Evolutionary conservation across 306 rosid genomes (phyloP).

Genomic region (Canavalia gladiata): DNA sequence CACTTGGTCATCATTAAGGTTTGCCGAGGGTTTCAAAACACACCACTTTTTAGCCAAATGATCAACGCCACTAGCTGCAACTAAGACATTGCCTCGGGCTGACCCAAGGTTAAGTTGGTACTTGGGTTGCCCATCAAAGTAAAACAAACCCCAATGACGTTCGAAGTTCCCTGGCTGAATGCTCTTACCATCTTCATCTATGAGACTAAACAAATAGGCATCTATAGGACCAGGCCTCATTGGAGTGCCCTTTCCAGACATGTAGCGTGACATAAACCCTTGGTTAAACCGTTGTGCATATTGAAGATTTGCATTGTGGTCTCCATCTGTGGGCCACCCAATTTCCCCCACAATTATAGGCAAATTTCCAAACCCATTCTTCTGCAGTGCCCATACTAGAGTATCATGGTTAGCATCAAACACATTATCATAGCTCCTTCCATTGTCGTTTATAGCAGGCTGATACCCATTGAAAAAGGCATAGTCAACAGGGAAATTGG

Average conservation of each 20-base stretch:
- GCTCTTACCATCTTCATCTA: conserved; percentile 90
- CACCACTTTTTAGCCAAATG: conserved; percentile 76
- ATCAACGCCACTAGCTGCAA: conserved; percentile 66
- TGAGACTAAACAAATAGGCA: conserved; percentile 81
- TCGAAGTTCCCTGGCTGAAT: conserved; percentile 90
- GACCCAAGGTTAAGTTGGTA: conserved; percentile 76
- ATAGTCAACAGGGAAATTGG: conserved; percentile 74
- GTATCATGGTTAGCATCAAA: conserved; percentile 91
- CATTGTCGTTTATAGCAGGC: conserved; percentile 68
- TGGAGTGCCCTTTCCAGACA: conserved; percentile 78
- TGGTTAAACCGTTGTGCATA: conserved; percentile 85
- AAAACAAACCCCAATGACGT: conserved; percentile 94
- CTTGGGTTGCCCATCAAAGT: conserved; percentile 80
- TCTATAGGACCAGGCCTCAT: conserved; percentile 84
- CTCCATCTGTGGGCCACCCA: conserved; percentile 98
- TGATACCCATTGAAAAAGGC: conserved; percentile 86
- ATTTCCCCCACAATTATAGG: conserved; percentile 87
- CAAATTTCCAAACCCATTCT: conserved; percentile 81
- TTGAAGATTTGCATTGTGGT: conserved; percentile 70
- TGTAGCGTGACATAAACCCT: conserved; percentile 75
- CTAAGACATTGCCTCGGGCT: conserved; percentile 57
- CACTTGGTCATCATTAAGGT: conserved; percentile 70
- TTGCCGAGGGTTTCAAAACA: conserved; percentile 73
- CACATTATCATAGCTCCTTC: conserved; percentile 73
- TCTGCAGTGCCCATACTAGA: conserved; percentile 82